Percentiles rank a stretch among this genome's conserved stretches.
Evolutionary conservation across 305 asterid species (phyloP).

Genomic region (Ilex paraguariensis): DNA sequence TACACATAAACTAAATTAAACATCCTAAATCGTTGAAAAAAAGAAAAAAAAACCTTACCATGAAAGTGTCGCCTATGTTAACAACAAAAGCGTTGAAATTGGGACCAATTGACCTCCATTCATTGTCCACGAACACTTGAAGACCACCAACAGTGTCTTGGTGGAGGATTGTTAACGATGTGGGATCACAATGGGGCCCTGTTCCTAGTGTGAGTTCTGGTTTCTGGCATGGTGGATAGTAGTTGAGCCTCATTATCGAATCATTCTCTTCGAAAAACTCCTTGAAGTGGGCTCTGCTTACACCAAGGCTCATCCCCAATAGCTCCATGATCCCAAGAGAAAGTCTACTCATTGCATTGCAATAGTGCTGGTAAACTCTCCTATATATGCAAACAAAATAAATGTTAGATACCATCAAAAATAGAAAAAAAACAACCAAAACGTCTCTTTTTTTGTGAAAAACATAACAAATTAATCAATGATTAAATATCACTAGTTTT

Average conservation of each 20-base stretch:
- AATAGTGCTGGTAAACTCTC: conserved; percentile 15
- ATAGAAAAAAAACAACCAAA: neutral
- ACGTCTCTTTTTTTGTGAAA: neutral
- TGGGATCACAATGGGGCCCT: conserved; percentile 55
- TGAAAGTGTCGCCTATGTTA: conserved; percentile 24
- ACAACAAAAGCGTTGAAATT: conserved; percentile 14
- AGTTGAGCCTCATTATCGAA: conserved; percentile 19
- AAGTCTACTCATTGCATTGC: conserved; percentile 35
- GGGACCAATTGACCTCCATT: conserved; percentile 39
- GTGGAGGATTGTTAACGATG: conserved; percentile 62
- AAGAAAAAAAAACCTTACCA: conserved; percentile 15
- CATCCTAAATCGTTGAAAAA: neutral
- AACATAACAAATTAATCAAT: no score
- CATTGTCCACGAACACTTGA: conserved; percentile 49
- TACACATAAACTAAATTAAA: no score
- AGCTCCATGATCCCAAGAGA: conserved; percentile 46
- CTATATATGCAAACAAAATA: neutral
- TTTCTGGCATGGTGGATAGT: conserved; percentile 17
- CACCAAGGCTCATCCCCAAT: conserved; percentile 46
- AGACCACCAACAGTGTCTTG: conserved; percentile 53
- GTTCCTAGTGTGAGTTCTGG: conserved; percentile 24
- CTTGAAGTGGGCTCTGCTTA: conserved; percentile 16
- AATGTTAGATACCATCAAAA: neutral
- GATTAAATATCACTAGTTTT: no score
- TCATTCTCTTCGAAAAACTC: conserved; percentile 20